Conservation (phyloP, 2,329 filamentous ascomycete genomes). For the Alternaria consortialis region DNA sequence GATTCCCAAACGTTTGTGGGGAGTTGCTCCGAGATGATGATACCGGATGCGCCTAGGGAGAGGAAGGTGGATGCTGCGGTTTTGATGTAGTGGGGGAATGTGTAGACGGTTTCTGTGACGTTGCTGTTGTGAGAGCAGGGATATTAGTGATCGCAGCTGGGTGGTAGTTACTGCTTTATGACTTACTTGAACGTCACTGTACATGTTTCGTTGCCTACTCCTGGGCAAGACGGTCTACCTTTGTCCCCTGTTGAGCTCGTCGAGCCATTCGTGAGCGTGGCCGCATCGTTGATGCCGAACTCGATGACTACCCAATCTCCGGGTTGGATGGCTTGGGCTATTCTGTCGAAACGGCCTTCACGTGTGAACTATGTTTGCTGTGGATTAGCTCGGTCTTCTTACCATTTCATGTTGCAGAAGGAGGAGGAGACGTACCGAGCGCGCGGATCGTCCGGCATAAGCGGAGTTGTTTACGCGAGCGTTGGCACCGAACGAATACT, state of each 20-base stretch:
- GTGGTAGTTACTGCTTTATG: not conserved
- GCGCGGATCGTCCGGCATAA: constrained; percentile 69
- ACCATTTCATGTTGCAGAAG: not conserved
- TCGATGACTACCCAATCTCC: constrained; percentile 74
- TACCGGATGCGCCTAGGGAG: constrained; percentile 64
- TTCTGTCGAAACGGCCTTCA: constrained; percentile 68
- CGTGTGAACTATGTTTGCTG: constrained; percentile 58
- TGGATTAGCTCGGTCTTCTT: fast-evolving
- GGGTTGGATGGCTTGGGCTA: constrained; percentile 60
- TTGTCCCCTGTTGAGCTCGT: constrained; percentile 64
- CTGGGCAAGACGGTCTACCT: constrained; percentile 59
- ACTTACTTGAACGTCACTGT: not conserved
- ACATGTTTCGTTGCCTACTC: not conserved
- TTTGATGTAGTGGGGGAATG: constrained; percentile 67
- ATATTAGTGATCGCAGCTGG: not conserved
- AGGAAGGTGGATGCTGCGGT: constrained; percentile 63
- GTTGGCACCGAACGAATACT: constrained; percentile 58
- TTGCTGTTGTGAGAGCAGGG: constrained; percentile 36
- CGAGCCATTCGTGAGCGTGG: constrained; percentile 56
- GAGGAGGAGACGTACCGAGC: constrained; percentile 51
- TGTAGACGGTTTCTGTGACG: constrained; percentile 63
- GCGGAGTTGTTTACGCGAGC: constrained; percentile 66
- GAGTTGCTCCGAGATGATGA: constrained; percentile 63
- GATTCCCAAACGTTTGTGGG: constrained; percentile 53
- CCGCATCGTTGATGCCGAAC: constrained; percentile 71